Evolutionary conservation across 192 early-diverging fungal species (phyloP).

Genomic region (Linnemannia exigua): DNA sequence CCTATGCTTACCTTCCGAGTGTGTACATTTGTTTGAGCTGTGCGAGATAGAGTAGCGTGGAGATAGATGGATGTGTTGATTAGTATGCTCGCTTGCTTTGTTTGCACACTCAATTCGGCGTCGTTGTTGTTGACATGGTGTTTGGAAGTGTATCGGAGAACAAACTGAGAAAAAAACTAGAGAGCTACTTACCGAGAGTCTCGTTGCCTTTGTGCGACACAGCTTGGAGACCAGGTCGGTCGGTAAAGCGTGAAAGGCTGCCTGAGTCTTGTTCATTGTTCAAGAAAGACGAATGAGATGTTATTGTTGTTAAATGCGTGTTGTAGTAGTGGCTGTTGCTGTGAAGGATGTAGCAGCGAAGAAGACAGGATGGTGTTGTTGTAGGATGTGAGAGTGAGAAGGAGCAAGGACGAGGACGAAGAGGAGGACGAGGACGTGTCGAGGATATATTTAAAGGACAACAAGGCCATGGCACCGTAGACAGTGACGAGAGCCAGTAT

Average conservation of each 20-base stretch:
- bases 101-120: background rate
- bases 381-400: background rate
- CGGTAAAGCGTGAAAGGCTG: slow-evolving; percentile 37
- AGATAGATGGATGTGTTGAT: background rate
- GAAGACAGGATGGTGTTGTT: background rate
- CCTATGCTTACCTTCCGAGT: slow-evolving; percentile 31
- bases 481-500: background rate
- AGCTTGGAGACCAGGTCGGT: slow-evolving; percentile 44
- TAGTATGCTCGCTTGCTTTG: background rate
- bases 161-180: background rate
- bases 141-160: background rate
- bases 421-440: background rate
- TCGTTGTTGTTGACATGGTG: background rate
- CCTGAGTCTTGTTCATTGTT: slow-evolving; percentile 42
- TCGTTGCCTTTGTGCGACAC: slow-evolving; percentile 45
- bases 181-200: slow-evolving; percentile 26
- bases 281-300: too few species aligned
- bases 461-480: background rate
- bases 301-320: background rate
- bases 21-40: slow-evolving; percentile 54
- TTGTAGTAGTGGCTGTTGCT: background rate
- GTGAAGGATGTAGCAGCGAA: background rate
- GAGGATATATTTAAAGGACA: background rate
- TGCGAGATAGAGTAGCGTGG: background rate
- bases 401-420: background rate